Evolutionary conservation across 306 rosid species (phyloP).

Genomic region (Glycine soja): DNA sequence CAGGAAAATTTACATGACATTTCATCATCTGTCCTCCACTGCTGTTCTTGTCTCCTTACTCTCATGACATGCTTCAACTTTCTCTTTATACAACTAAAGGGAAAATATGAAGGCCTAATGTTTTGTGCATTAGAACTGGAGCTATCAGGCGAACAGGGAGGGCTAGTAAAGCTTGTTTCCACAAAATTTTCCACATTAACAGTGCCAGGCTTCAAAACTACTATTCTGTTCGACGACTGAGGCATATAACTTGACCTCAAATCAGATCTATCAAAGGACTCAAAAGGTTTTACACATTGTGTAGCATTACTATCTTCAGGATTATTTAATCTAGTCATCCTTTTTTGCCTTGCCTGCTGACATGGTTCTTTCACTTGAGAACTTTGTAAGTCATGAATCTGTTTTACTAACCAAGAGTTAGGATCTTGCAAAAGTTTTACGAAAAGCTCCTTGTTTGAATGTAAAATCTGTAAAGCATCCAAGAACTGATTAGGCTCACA

Average conservation of each 20-base stretch:
- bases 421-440: conserved; percentile 77
- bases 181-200: background rate
- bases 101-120: conserved; percentile 46
- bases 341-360: conserved; percentile 40
- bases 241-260: conserved; percentile 45
- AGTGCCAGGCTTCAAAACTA: conserved; percentile 59
- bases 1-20: conserved; percentile 32
- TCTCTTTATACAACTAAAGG: conserved; percentile 60
- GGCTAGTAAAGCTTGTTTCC: conserved; percentile 36
- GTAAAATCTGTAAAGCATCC: conserved; percentile 72
- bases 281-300: conserved; percentile 48
- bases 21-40: conserved; percentile 40
- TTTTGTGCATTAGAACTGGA: conserved; percentile 41
- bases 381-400: conserved; percentile 56
- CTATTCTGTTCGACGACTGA: conserved; percentile 52
- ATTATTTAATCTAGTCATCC: conserved; percentile 46
- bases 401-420: conserved; percentile 69
- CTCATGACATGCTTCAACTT: conserved; percentile 63
- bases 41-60: conserved; percentile 56
- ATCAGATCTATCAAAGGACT: conserved; percentile 41
- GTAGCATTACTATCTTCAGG: conserved; percentile 42
- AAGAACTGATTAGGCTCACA: conserved; percentile 65
- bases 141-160: conserved; percentile 48
- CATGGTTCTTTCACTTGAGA: conserved; percentile 52
- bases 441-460: conserved; percentile 77